Evolutionary conservation across 352 stramenopile genomes (phyloP), one percentile per base, ranked within the genome.

Genomic region (Globisporangium recalcitrans): DNA sequence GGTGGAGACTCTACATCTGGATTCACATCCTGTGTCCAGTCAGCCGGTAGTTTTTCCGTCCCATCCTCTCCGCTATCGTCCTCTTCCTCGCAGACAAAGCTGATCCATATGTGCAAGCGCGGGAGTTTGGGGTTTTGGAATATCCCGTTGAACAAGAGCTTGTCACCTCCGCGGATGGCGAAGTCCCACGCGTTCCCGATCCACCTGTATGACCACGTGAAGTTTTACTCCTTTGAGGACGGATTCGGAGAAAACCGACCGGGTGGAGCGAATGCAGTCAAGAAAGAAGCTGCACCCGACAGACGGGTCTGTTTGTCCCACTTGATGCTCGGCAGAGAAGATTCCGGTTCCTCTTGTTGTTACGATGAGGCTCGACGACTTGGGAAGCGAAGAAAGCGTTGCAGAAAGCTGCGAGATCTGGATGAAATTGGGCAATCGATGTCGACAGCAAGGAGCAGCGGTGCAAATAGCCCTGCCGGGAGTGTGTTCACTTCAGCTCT

Each of bases 71-170:
- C 62, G 19, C 32, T 63, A 0, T 59, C 62, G 21, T 46, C 47
- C 6, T 52, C 62, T 26, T 52, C 27, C 5, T 48, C 47, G 27
- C 62, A 68, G 22, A 68, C 62, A 1, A 62, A 56, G 26, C 40
- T 91, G 27, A 71, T 90, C 1, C 80, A 90, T 49, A 74, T 87
- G 58, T 91, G 82, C 31, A 62, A 63, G 36, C 65, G 67, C 24
- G 82, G 82, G 34, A 80, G 71, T 52, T 51, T 91, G 6, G 80
- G 78, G 0, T 74, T 75, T 34, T 90, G 80, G 78, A 76, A 62
- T 53, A 63, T 88, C n/a, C 70, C 76, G 14, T 16, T 40, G n/a
- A 55, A 27, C 26, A 70, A 60, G 32, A 52, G 57, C 16, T 21
- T 63, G 14, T 77, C 72, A 22, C 64, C 72, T 4, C 64, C 66